Evolutionary conservation across 108 stramenopile genomes (phyloP).

Genomic region (Seminavis robusta): DNA sequence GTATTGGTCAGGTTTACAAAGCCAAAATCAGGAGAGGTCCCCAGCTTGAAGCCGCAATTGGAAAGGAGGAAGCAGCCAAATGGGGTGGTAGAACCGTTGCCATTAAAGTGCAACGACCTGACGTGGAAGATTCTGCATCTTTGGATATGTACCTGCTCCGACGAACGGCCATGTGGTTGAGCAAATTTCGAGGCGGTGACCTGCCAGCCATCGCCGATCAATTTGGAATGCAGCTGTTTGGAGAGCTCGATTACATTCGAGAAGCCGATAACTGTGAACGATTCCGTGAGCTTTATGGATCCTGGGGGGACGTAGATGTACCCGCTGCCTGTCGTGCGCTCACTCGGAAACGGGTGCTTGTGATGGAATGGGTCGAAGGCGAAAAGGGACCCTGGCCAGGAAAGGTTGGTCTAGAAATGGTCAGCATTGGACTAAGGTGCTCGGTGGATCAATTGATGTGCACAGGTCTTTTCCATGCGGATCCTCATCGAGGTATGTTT

Average conservation of each 20-base stretch:
- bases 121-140: slow-evolving; percentile 77
- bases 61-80: slow-evolving; percentile 47
- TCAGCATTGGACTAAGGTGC: slow-evolving; percentile 85
- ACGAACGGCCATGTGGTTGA: slow-evolving; percentile 72
- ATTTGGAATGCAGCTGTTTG: slow-evolving; percentile 91
- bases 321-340: slow-evolving; percentile 70
- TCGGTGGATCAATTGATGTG: slow-evolving; percentile 85
- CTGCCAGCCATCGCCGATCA: slow-evolving; percentile 85
- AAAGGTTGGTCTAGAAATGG: slow-evolving; percentile 80
- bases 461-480: slow-evolving; percentile 66
- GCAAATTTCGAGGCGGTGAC: slow-evolving; percentile 76
- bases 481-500: slow-evolving; percentile 29
- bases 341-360: slow-evolving; percentile 79
- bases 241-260: slow-evolving; percentile 83
- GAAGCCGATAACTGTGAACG: slow-evolving; percentile 82
- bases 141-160: slow-evolving; percentile 89
- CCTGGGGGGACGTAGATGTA: slow-evolving; percentile 76
- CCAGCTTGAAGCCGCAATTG: slow-evolving; percentile 22
- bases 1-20: slow-evolving; percentile 89
- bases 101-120: slow-evolving; percentile 87
- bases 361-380: slow-evolving; percentile 93
- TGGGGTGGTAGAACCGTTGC: slow-evolving; percentile 84
- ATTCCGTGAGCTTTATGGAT: slow-evolving; percentile 82
- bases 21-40: slow-evolving; percentile 47
- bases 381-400: slow-evolving; percentile 87